Conservation (phyloP, 805 yeast genomes). For the Starmerella davenportii region DNA sequence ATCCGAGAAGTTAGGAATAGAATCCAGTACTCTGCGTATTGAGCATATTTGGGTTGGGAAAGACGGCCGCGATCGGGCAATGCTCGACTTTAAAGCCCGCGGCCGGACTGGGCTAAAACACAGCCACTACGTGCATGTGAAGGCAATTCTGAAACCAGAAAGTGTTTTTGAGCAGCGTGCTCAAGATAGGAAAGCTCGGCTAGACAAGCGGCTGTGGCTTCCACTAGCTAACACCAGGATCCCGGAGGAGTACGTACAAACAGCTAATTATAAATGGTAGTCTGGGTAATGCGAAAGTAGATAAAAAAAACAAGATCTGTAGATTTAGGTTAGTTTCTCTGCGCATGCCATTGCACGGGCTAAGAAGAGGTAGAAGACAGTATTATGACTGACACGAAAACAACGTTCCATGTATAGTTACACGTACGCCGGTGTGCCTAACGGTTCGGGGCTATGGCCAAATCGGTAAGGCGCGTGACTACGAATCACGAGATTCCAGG, state of each 20-base stretch:
- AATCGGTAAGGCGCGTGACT: slow-evolving; percentile 18
- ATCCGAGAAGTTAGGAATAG: slow-evolving; percentile 40
- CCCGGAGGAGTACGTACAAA: slow-evolving; percentile 22
- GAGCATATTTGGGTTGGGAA: slow-evolving; percentile 82
- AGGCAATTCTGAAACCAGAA: slow-evolving; percentile 54
- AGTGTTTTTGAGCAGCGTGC: slow-evolving; percentile 38
- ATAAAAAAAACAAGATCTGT: background rate
- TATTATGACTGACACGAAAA: too few species aligned
- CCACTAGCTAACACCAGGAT: slow-evolving; percentile 25
- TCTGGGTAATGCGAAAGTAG: too few species aligned
- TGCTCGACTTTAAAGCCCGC: slow-evolving; percentile 73
- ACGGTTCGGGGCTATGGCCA: slow-evolving; percentile 16
- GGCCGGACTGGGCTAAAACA: slow-evolving; percentile 69
- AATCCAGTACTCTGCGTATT: slow-evolving; percentile 47
- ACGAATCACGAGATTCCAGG: slow-evolving; percentile 18
- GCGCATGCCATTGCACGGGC: too few species aligned
- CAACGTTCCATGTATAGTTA: too few species aligned
- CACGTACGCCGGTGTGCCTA: too few species aligned
- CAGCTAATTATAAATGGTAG: slow-evolving; percentile 24
- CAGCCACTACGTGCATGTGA: slow-evolving; percentile 64
- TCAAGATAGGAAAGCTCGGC: slow-evolving; percentile 29
- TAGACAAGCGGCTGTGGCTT: slow-evolving; percentile 35
- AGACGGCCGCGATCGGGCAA: slow-evolving; percentile 56
- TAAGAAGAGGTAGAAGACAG: too few species aligned
- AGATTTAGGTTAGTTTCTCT: background rate